A percentile compares a stretch with the other conserved stretches of the same genome.
Conservation (phyloP, 2,329 filamentous ascomycete species). For the Fusarium compactum region DNA sequence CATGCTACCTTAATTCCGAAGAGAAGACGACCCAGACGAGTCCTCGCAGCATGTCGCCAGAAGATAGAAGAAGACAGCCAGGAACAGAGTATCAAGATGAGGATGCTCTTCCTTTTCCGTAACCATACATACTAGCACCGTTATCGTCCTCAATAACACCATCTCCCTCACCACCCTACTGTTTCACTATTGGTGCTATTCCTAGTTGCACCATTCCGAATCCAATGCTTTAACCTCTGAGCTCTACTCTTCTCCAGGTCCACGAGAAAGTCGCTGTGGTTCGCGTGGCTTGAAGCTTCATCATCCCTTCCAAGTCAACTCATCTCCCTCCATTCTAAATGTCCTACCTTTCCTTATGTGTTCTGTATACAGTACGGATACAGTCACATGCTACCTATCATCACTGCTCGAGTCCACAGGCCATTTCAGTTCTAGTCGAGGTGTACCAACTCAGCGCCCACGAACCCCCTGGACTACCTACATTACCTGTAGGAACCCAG, state of each 20-base stretch:
- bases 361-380: conserved; percentile 19
- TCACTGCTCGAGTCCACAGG: conserved; percentile 21
- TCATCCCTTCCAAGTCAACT: conserved; percentile 20
- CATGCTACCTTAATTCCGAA: conserved; percentile 35
- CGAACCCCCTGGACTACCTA: conserved; percentile 28
- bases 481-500: conserved; percentile 37
- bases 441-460: conserved; percentile 25
- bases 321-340: neutral
- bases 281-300: conserved; percentile 41
- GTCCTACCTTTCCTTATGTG: conserved; percentile 3
- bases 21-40: conserved; percentile 31
- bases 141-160: conserved; percentile 1
- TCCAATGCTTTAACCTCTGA: conserved; percentile 24
- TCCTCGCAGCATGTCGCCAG: conserved; percentile 17
- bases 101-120: neutral
- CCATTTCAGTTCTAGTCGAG: conserved; percentile 33
- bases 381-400: conserved; percentile 18
- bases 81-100: conserved; percentile 11
- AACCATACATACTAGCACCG: conserved; percentile 3
- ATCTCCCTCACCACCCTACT: neutral
- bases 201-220: conserved; percentile 23
- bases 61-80: conserved; percentile 25
- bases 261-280: conserved; percentile 24
- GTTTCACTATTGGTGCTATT: conserved; percentile 8
- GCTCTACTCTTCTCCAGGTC: conserved; percentile 23